Conservation (phyloP, 305 asterid species). For the Solanum hybrid region DNA sequence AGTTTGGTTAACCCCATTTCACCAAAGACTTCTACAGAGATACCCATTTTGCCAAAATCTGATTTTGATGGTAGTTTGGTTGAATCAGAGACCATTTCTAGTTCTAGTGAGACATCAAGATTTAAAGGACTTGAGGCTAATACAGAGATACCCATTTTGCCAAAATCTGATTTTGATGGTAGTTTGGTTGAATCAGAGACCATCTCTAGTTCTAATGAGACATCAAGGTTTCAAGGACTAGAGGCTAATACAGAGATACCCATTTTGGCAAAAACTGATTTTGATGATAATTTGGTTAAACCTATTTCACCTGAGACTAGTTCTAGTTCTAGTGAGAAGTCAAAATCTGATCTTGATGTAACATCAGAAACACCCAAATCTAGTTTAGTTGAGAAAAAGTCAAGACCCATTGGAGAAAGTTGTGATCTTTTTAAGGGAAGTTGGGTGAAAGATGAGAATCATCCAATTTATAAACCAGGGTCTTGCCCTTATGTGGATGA, state of each 20-base stretch:
- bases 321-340: neutral
- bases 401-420: neutral
- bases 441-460: slow-evolving; percentile 77
- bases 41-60: slow-evolving; percentile 7
- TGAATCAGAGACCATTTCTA: neutral
- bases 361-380: neutral
- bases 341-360: neutral
- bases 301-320: neutral
- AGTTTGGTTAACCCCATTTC: neutral
- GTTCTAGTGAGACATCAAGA: neutral
- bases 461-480: slow-evolving; percentile 60
- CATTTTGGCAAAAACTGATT: slow-evolving; percentile 19
- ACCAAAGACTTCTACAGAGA: neutral
- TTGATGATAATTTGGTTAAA: slow-evolving; percentile 10
- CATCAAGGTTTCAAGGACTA: neutral
- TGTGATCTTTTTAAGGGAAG: slow-evolving; percentile 65
- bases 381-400: neutral
- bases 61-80: neutral
- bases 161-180: slow-evolving; percentile 27
- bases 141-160: slow-evolving; percentile 7
- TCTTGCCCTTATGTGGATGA: slow-evolving; percentile 90
- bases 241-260: neutral
- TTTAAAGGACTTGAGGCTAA: neutral
- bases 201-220: neutral
- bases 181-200: neutral